phyloP scores from a whole-genome alignment of 2,329 filamentous ascomycete species.

The Escovopsis sp. region DNA sequence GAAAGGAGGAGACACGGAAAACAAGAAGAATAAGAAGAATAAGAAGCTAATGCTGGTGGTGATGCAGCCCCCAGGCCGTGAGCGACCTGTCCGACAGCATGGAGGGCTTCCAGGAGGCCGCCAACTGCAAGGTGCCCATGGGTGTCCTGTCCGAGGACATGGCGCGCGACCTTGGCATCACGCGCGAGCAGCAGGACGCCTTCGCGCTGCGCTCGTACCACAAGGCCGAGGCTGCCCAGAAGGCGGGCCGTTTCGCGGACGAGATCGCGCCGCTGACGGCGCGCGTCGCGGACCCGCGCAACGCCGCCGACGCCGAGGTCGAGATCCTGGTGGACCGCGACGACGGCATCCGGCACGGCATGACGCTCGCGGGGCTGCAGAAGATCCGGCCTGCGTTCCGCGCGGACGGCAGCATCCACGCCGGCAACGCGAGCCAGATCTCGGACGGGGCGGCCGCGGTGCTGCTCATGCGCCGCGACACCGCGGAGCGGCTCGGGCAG shows the following conservation, averaged over 20 bases:
- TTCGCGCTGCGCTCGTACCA: conserved; percentile 90
- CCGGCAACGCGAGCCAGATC: conserved; percentile 90
- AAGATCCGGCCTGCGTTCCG: conserved; percentile 88
- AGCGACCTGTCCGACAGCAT: conserved; percentile 85
- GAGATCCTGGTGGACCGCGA: conserved; percentile 73
- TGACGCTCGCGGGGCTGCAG: conserved; percentile 73
- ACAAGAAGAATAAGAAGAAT: no score
- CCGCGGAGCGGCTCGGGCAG: conserved; percentile 77
- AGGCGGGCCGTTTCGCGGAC: conserved; percentile 77
- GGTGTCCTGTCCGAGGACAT: conserved; percentile 86
- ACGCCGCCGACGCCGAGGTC: conserved; percentile 72
- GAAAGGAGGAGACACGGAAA: no score
- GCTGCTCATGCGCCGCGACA: conserved; percentile 86
- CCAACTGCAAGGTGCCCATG: conserved; percentile 98
- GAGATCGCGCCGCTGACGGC: conserved; percentile 82
- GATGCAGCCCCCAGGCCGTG: conserved; percentile 58
- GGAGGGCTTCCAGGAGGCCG: conserved; percentile 64
- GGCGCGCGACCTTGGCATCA: conserved; percentile 70
- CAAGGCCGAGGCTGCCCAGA: conserved; percentile 75
- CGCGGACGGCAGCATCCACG: conserved; percentile 87
- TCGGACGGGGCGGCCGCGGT: conserved; percentile 93
- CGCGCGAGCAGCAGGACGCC: conserved; percentile 64
- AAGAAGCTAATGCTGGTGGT: no score
- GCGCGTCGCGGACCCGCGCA: conserved; percentile 82
- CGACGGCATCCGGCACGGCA: conserved; percentile 73